Conservation (phyloP, 176 grass and related monocot species). For the Carex parvula region DNA sequence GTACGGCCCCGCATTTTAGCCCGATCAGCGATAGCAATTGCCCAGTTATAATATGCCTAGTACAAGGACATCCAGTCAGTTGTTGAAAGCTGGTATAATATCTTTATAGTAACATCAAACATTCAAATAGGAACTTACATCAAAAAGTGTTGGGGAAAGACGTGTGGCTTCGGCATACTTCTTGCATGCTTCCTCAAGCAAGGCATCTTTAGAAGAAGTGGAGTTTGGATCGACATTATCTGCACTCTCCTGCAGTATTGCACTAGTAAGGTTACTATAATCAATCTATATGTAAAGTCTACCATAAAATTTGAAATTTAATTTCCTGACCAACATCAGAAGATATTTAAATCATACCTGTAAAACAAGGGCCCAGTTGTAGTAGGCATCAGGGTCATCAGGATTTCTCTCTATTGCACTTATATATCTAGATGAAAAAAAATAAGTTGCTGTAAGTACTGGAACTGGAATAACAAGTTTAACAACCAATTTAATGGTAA, state of each 20-base stretch:
- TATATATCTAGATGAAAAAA: slow-evolving; percentile 67
- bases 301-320: not conserved
- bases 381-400: slow-evolving; percentile 93
- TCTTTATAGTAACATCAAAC: not conserved
- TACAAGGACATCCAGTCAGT: not conserved
- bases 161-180: slow-evolving; percentile 92
- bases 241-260: slow-evolving; percentile 82
- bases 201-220: slow-evolving; percentile 78
- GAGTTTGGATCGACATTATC: slow-evolving; percentile 89
- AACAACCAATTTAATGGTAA: not conserved
- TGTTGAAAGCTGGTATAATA: not conserved
- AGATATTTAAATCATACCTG: slow-evolving; percentile 49
- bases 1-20: slow-evolving; percentile 98
- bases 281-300: slow-evolving; percentile 7
- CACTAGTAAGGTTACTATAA: slow-evolving; percentile 22
- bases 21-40: slow-evolving; percentile 98
- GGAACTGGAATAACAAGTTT: not conserved
- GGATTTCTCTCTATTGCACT: slow-evolving; percentile 94
- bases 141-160: slow-evolving; percentile 85
- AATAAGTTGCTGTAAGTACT: slow-evolving; percentile 8
- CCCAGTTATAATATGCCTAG: slow-evolving; percentile 99
- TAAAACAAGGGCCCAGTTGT: slow-evolving; percentile 98
- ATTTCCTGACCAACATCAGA: slow-evolving; percentile 19
- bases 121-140: slow-evolving; percentile 52
- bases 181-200: slow-evolving; percentile 99